Percentiles rank a stretch among this genome's conserved stretches.
Conservation (phyloP, 1,284 basidiomycete genomes). For the Ustilago tritici region DNA sequence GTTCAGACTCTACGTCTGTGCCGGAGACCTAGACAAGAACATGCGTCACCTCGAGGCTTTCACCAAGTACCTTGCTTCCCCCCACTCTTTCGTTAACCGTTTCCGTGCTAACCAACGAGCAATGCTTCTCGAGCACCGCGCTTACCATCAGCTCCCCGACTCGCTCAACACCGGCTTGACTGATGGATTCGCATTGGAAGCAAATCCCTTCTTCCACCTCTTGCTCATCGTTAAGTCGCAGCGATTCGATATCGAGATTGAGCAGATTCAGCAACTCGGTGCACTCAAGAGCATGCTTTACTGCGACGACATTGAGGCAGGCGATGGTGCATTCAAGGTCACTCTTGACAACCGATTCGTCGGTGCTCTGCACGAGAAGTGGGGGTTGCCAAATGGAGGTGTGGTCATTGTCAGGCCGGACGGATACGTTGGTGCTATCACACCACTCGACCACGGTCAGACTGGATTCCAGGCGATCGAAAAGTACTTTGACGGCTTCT, state of each 20-base stretch:
- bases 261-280: conserved; percentile 59
- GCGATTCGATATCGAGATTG: conserved; percentile 65
- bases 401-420: conserved; percentile 80
- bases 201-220: conserved; percentile 68
- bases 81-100: conserved; percentile 60
- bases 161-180: conserved; percentile 61
- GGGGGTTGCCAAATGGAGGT: conserved; percentile 74
- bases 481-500: conserved; percentile 73
- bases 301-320: conserved; percentile 72
- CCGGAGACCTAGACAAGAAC: conserved; percentile 73
- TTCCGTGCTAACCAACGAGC: conserved; percentile 51
- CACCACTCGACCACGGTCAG: conserved; percentile 73
- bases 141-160: conserved; percentile 48
- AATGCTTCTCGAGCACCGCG: conserved; percentile 33
- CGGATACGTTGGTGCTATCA: conserved; percentile 78
- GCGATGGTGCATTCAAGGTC: conserved; percentile 70
- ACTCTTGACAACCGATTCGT: conserved; percentile 53
- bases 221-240: conserved; percentile 63
- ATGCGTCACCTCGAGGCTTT: conserved; percentile 44
- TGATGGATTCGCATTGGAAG: conserved; percentile 56
- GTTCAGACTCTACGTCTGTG: conserved; percentile 81
- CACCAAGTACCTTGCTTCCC: conserved; percentile 44
- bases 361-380: conserved; percentile 72
- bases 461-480: conserved; percentile 71
- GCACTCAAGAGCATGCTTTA: conserved; percentile 71